Percentiles rank a stretch among this genome's conserved stretches.
phyloP scores from a whole-genome alignment of 2,329 filamentous ascomycete species.

The Epichloe sp. region DNA sequence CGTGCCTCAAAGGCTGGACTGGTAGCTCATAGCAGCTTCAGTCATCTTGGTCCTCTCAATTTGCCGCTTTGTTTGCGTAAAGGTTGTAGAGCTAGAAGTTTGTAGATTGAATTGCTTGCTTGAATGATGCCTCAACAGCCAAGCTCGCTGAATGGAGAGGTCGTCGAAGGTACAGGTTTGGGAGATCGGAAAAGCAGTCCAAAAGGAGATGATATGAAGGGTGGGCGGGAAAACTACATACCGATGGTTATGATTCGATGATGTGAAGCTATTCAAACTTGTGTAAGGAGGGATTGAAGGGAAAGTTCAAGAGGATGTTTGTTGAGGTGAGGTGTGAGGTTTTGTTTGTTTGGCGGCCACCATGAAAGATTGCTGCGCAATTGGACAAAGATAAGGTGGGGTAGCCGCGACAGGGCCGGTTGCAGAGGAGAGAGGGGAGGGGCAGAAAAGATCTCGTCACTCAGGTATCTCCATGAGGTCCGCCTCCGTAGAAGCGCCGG shows the following conservation, averaged over 20 bases:
- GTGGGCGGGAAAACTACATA: not conserved
- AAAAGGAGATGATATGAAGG: not conserved
- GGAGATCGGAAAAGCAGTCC: not conserved
- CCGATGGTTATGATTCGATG: not conserved
- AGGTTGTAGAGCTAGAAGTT: not conserved
- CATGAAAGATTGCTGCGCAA: conserved; percentile 2
- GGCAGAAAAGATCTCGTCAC: conserved; percentile 12
- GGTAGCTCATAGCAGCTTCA: not conserved
- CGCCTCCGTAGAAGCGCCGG: not conserved
- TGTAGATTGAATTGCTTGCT: not conserved
- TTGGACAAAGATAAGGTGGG: conserved; percentile 11
- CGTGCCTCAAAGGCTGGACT: not conserved
- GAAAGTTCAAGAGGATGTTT: conserved; percentile 1
- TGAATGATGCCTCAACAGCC: conserved; percentile 1
- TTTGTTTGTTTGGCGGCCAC: conserved; percentile 4
- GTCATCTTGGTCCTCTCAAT: not conserved
- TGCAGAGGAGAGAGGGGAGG: conserved; percentile 1
- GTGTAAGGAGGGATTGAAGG: not conserved
- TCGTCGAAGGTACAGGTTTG: not conserved
- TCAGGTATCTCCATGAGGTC: not conserved
- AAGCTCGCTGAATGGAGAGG: not conserved
- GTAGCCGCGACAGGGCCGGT: conserved; percentile 3
- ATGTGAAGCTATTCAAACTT: not conserved
- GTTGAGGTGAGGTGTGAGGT: conserved; percentile 3
- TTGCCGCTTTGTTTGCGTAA: not conserved